Evolutionary conservation across 2,329 filamentous ascomycete species (phyloP), one percentile per base, ranked within the genome.

Genomic region (Paecilomyces niveus): DNA sequence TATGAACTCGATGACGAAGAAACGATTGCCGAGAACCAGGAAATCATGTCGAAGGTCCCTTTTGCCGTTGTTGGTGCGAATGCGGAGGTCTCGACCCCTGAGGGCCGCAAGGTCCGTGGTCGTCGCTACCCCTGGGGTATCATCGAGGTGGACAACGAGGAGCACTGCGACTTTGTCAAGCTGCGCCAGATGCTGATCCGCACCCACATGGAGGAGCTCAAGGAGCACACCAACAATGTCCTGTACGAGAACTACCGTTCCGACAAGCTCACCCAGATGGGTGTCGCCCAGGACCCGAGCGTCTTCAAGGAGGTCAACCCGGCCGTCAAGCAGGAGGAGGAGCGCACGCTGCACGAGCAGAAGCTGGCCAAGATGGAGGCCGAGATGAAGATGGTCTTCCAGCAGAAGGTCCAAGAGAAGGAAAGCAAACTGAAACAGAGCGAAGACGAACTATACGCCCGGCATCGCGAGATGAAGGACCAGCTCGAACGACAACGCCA

Each of bases 351-450:
- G 68, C 94, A 99, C 84, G 94, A 99, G 81, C 92, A 97, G 84
- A 99, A 99, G 84, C 90, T 99, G 69, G 91, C 93, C 78, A 99
- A 99, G 90, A 99, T 99, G 94, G 94, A 99, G 80, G 87, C 92
- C 72, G 94, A 99, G 79, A 99, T 99, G 94, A 99, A 99, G 90
- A 96, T 97, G 90, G 94, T 99, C 68, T 99, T 99, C 91, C 94
- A 97, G 78, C 94, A 99, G 77, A 99, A 99, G 89, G 94, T 99
- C 32, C 87, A 91, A 66, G 94, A 99, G 79, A 99, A 99, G 84
- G 94, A 99, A 81, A 96, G 91, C 85, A 99, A 99, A 81, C 83
- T 99, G 76, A 96, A 96, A 82, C 94, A 97, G 81, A 96, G 92
- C 83, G 94, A 99, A 79, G 94, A 99, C 77, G 94, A 99, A 83